Base-by-base conservation (phyloP, 169 alveolate species). In the Plasmodium blacklocki region DNA sequence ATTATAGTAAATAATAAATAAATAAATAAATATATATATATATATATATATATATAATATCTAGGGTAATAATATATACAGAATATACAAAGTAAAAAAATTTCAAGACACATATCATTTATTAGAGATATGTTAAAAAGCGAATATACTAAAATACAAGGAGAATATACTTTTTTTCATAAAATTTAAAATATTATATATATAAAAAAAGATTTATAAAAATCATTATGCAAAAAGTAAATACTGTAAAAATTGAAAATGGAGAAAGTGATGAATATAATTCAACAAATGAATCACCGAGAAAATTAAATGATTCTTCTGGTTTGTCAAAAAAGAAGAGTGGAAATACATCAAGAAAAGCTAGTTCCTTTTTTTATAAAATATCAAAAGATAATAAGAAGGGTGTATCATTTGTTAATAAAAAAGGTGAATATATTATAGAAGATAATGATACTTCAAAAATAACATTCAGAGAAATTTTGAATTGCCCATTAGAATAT, bases 401-500 rank as follows among this genome's bases (percentile, higher is more conserved):
- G n/a, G 6, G 12, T 26, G 12, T 6, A 5, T 29, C 43, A 23
- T 64, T 6, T 39, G 9, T 12, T 23, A 64, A 3, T 49, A 64
- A 64, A 64, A 12, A 64, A 64, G 9, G 21, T 64, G 15, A 8
- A 39, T 3, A 6, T 32, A 32, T 32, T 32, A 32, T 0, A n/a
- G 23, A 1, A 56, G n/a, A 11, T 56, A 4, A 8, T 0, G 23
- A 56, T 56, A 15, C 7, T 2, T 4, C 45, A 43, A 60, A 67
- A 67, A 43, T 47, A 29, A n/a, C 59, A 67, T 39, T 43, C 12
- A 43, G 14, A 21, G 71, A 78, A n/a, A 18, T 80, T 39, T 29
- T 80, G 7, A 67, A 67, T 2, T 80, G 90, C 39, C 90, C 90
- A 29, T 32, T 58, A 50, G 60, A 56, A 29, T 80, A 39, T 7